phyloP scores from a whole-genome alignment of 2,329 filamentous ascomycete species.

The Ploettnerulaceae sp. region DNA sequence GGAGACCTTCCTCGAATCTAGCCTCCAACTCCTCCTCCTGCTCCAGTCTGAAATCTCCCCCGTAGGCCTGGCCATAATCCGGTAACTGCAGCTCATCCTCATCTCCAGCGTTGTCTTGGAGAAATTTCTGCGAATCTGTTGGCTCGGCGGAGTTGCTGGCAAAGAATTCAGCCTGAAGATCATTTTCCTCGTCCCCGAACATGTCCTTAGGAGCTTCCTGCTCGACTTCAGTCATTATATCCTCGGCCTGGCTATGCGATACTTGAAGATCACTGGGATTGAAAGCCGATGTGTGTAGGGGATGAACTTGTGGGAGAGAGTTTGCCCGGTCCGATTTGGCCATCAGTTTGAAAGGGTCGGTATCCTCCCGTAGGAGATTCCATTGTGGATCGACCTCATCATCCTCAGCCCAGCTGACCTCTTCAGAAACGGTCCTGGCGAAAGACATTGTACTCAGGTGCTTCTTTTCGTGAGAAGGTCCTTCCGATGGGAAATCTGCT shows the following conservation, averaged over 20 bases:
- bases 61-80: constrained; percentile 23
- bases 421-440: constrained; percentile 58
- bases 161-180: constrained; percentile 44
- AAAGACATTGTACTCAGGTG: constrained; percentile 60
- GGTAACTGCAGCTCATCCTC: constrained; percentile 6
- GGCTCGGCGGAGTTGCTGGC: constrained; percentile 31
- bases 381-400: constrained; percentile 50
- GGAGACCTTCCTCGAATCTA: constrained; percentile 66
- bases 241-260: constrained; percentile 47
- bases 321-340: constrained; percentile 53
- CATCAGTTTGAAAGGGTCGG: constrained; percentile 58
- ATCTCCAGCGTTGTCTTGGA: neutral
- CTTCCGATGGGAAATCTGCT: constrained; percentile 24
- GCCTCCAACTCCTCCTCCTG: constrained; percentile 44
- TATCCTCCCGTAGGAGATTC: constrained; percentile 46
- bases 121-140: neutral
- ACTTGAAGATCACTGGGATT: constrained; percentile 37
- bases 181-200: constrained; percentile 36
- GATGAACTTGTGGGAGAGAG: constrained; percentile 56
- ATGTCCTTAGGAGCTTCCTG: constrained; percentile 29
- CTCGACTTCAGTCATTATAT: constrained; percentile 50
- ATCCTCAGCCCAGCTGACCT: constrained; percentile 55
- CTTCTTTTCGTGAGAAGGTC: constrained; percentile 40
- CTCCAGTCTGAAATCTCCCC: constrained; percentile 32
- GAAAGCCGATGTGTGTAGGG: constrained; percentile 34